phyloP scores from a whole-genome alignment of 768 basidiomycete genomes.

The Crassisporium funariophilum region DNA sequence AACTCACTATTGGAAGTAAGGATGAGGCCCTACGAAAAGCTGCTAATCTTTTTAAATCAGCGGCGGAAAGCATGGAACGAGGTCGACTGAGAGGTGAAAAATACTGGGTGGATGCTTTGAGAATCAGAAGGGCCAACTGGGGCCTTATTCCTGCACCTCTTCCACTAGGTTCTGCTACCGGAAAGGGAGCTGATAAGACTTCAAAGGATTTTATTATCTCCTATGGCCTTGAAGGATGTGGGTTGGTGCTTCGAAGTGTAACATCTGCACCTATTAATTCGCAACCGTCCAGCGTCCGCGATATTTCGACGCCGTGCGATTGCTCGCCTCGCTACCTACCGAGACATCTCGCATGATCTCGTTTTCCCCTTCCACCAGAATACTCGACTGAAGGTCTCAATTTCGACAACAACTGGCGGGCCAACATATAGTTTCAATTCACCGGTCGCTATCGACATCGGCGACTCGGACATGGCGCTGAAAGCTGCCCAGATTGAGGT shows the following conservation, averaged over 20 bases:
- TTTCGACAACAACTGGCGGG: constrained; percentile 37
- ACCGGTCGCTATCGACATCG: constrained; percentile 29
- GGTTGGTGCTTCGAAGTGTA: constrained; percentile 27
- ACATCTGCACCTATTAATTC: not conserved
- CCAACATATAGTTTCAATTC: constrained; percentile 34
- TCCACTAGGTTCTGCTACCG: constrained; percentile 66
- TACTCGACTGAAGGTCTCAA: constrained; percentile 62
- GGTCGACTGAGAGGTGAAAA: constrained; percentile 62
- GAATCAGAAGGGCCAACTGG: constrained; percentile 79
- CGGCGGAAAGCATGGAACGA: constrained; percentile 69
- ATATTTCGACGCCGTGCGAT: constrained; percentile 68
- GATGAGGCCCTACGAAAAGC: constrained; percentile 80
- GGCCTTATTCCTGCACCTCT: constrained; percentile 78
- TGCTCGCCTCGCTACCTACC: constrained; percentile 62
- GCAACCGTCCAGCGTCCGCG: constrained; percentile 53
- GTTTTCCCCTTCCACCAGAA: constrained; percentile 67
- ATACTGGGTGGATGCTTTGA: constrained; percentile 84
- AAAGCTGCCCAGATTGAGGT: constrained; percentile 67
- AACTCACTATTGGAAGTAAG: constrained; percentile 75
- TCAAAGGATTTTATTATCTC: constrained; percentile 81
- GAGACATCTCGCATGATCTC: constrained; percentile 43
- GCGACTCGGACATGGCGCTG: constrained; percentile 49
- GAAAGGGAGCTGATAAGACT: constrained; percentile 79
- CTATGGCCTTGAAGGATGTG: constrained; percentile 83
- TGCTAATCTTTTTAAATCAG: constrained; percentile 66